phyloP scores from a whole-genome alignment of 2,329 filamentous ascomycete genomes.

The Penicillium sp. region DNA sequence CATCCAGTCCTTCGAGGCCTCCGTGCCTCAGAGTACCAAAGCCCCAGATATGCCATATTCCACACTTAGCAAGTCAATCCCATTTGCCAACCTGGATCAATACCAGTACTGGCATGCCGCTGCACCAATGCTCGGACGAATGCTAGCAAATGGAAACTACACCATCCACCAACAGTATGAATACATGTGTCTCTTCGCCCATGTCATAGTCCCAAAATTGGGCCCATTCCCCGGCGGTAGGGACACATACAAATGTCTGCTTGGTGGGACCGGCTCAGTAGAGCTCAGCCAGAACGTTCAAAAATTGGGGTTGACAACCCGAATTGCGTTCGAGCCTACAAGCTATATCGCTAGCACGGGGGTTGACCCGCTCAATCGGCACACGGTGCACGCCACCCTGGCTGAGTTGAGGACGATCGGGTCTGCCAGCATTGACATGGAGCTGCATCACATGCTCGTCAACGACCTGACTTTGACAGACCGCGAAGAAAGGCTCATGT shows the following conservation, averaged over 20 bases:
- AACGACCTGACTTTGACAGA: conserved; percentile 8
- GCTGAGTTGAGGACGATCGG: neutral
- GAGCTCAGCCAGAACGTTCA: conserved; percentile 18
- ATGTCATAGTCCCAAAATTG: conserved; percentile 9
- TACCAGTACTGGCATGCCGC: conserved; percentile 11
- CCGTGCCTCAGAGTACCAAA: neutral
- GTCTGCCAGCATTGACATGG: neutral
- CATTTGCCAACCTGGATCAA: conserved; percentile 12
- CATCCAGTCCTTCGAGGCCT: neutral
- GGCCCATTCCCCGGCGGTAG: conserved; percentile 5
- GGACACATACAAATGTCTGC: conserved; percentile 6
- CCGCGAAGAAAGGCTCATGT: conserved; percentile 3
- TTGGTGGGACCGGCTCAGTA: conserved; percentile 8
- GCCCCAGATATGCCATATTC: neutral
- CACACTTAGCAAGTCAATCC: conserved; percentile 4
- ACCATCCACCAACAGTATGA: conserved; percentile 12
- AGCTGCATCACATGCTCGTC: conserved; percentile 11
- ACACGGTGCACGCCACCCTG: neutral
- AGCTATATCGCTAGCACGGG: conserved; percentile 2
- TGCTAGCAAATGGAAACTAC: conserved; percentile 10
- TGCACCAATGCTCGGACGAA: conserved; percentile 8
- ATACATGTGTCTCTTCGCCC: conserved; percentile 9
- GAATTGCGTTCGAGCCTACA: conserved; percentile 9
- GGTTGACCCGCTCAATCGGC: conserved; percentile 4
- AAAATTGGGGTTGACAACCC: neutral